phyloP scores from a whole-genome alignment of 1,284 basidiomycete species.

The Puccinia horiana region DNA sequence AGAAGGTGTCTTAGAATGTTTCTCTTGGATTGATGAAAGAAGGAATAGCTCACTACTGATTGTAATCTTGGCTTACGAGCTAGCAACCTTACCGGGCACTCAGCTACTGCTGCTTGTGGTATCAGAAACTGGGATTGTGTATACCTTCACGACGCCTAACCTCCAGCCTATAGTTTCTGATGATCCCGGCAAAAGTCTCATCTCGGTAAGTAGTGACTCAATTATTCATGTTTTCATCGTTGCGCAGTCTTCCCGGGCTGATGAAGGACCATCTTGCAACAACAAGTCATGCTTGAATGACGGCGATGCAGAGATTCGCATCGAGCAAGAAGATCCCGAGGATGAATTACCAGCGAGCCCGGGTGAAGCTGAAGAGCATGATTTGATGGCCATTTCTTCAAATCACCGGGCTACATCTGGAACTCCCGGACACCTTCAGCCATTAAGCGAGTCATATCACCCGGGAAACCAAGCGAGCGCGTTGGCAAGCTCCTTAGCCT shows the following conservation, averaged over 20 bases:
- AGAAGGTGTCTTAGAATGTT: slow-evolving; percentile 74
- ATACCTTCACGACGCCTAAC: slow-evolving; percentile 97
- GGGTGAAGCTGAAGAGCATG: neutral
- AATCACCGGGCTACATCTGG: slow-evolving; percentile 7
- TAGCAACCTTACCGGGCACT: slow-evolving; percentile 96
- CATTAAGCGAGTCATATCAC: slow-evolving; percentile 1
- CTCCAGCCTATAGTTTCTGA: slow-evolving; percentile 97
- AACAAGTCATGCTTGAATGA: slow-evolving; percentile 32
- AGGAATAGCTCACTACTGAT: slow-evolving; percentile 14
- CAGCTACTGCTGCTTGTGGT: slow-evolving; percentile 96
- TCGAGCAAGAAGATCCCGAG: slow-evolving; percentile 40
- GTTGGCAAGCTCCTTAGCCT: slow-evolving; percentile 19
- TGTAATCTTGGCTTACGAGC: slow-evolving; percentile 78
- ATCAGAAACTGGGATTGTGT: slow-evolving; percentile 94
- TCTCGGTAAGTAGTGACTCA: slow-evolving; percentile 67
- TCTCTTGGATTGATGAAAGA: slow-evolving; percentile 45
- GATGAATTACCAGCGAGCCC: slow-evolving; percentile 11
- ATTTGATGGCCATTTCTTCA: slow-evolving; percentile 13
- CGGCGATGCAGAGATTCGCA: slow-evolving; percentile 31
- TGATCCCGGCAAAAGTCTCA: slow-evolving; percentile 94
- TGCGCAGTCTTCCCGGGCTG: neutral
- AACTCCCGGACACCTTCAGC: neutral
- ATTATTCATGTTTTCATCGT: neutral
- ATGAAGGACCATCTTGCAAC: neutral
- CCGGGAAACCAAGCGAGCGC: neutral